Evolutionary conservation across 768 basidiomycete species (phyloP), one percentile per base, ranked within the genome.

Genomic region (Hygrophoropsis aurantiaca): DNA sequence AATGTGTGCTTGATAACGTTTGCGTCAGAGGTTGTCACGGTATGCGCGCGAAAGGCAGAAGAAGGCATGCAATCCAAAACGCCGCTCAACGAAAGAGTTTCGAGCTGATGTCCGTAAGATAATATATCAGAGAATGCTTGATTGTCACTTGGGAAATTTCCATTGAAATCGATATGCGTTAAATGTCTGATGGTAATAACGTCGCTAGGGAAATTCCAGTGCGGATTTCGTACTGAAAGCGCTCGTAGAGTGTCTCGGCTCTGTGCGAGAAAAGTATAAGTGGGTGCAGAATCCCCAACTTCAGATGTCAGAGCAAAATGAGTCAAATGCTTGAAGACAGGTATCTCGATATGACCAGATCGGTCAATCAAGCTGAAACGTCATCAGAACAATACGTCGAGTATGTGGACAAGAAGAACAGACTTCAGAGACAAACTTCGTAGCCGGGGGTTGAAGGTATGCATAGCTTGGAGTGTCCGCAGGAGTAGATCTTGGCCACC

Each of bases 121-220:
- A 89, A 72, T 40, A 89, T 77, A 44, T 84, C 81, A 6, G 76
- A 69, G 51, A 87, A 75, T 2, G 75, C 73, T 21, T 78, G 73
- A 1, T 72, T 70, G 40, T 74, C 74, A 1, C 67, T 52, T 1
- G 79, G 74, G 58, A 84, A 74, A 51, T 74, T 70, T 7, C 84
- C 82, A 2, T 75, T 71, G 60, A 85, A 85, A 52, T 80, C 70
- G 49, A 88, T 74, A 42, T 75, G 72, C 5, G 83, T 82, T 32
- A 88, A 74, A 60, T 87, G 81, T 23, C 82, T 78, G 41, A 85
- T 71, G 18, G 77, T 76, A 43, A 86, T 67, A 25, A 66, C 63
- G 13, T 74, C 68, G 0, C 74, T 55, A 2, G 85, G 82, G 63
- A 84, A 84, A 15, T 68, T 65, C 81, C 82, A 85, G 21, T 67